Conservation (phyloP, 345 rosid genomes). For the Erysimum cheiranthoides region DNA sequence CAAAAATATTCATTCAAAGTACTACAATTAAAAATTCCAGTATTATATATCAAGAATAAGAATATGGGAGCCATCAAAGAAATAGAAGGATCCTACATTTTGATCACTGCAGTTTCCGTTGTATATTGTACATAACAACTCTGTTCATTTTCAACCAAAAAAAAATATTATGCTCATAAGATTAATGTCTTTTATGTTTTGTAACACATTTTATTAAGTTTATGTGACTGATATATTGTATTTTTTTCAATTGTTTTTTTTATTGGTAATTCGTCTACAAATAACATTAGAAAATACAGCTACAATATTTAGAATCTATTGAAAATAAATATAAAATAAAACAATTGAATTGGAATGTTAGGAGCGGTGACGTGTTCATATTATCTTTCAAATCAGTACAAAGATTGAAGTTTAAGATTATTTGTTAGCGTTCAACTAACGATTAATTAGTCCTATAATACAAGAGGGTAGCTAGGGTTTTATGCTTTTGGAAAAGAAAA, state of each 20-base stretch:
- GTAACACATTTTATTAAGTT: neutral
- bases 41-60: slow-evolving; percentile 21
- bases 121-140: neutral
- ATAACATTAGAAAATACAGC: neutral
- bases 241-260: neutral
- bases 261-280: neutral
- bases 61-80: slow-evolving; percentile 17
- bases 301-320: neutral
- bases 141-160: neutral
- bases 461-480: slow-evolving; percentile 23
- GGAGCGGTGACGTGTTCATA: slow-evolving; percentile 31
- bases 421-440: too few species aligned
- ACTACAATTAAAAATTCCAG: neutral
- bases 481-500: slow-evolving; percentile 43
- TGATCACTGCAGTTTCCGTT: neutral
- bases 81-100: slow-evolving; percentile 9
- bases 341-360: slow-evolving; percentile 29
- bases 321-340: neutral
- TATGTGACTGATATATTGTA: neutral
- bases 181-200: neutral
- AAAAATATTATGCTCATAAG: neutral
- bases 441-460: slow-evolving; percentile 5
- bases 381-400: slow-evolving; percentile 29
- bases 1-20: slow-evolving; percentile 17
- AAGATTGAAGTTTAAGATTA: slow-evolving; percentile 28